These are phyloP conservation scores for Tolypocladium inflatum DNA, from an alignment of 2,329 filamentous ascomycete genomes.

Conservation along the genomic window DNA sequence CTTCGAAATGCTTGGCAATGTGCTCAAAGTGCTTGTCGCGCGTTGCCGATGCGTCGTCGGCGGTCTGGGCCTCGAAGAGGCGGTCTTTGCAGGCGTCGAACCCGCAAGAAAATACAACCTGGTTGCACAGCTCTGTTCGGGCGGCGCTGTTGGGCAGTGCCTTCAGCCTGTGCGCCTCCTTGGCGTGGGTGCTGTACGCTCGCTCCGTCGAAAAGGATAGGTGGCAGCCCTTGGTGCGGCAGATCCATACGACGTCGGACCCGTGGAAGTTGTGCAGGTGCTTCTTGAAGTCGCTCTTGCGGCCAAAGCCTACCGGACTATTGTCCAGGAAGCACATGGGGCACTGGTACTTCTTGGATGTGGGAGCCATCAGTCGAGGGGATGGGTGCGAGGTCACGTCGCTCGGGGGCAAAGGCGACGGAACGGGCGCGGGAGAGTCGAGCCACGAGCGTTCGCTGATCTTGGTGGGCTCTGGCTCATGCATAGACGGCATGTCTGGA, in stretches of 20 bases:
- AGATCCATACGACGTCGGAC: slow-evolving; percentile 31
- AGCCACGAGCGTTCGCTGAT: slow-evolving; percentile 27
- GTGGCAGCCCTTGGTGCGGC: slow-evolving; percentile 29
- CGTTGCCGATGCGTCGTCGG: slow-evolving; percentile 23
- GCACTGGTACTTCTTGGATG: slow-evolving; percentile 33
- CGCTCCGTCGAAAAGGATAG: slow-evolving; percentile 35
- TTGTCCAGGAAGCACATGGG: slow-evolving; percentile 36
- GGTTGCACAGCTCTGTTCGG: slow-evolving; percentile 30
- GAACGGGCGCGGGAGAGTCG: slow-evolving; percentile 26
- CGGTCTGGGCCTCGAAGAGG: slow-evolving; percentile 28
- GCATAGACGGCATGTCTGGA: slow-evolving; percentile 22
- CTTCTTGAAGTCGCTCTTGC: slow-evolving; percentile 39
- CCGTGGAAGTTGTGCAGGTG: slow-evolving; percentile 38
- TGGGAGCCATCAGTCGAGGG: slow-evolving; percentile 25
- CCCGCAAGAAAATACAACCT: slow-evolving; percentile 34
- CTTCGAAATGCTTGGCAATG: slow-evolving; percentile 36
- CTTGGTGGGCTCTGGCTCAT: slow-evolving; percentile 24
- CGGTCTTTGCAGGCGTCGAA: slow-evolving; percentile 32
- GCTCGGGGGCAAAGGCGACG: slow-evolving; percentile 21
- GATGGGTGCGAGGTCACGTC: slow-evolving; percentile 26
- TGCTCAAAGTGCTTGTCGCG: slow-evolving; percentile 37
- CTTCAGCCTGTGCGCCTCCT: slow-evolving; percentile 31
- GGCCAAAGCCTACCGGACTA: slow-evolving; percentile 34
- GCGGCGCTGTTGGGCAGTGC: slow-evolving; percentile 30
- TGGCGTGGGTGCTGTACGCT: slow-evolving; percentile 34